Conservation (phyloP, 306 rosid species). For the Malus fusca region DNA sequence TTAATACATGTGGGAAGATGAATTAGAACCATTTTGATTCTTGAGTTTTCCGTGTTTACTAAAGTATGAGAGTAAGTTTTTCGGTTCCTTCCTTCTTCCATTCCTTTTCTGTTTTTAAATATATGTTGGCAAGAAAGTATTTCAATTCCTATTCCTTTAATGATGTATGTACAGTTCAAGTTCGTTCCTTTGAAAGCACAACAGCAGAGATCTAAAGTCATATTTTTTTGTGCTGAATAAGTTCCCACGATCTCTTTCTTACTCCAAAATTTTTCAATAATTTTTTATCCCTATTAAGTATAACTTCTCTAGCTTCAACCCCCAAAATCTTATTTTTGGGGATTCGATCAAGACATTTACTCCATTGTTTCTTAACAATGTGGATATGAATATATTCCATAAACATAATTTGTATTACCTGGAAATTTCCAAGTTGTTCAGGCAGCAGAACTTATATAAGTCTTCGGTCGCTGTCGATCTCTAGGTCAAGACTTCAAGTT, state of each 20-base stretch:
- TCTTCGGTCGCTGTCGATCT: neutral
- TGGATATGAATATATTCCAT: neutral
- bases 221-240: neutral
- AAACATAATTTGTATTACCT: neutral
- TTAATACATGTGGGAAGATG: too few relatives aligned
- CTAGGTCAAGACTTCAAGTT: neutral
- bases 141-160: neutral
- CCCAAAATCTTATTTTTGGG: neutral
- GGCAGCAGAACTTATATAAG: neutral
- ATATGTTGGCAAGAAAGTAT: neutral
- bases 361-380: neutral
- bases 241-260: neutral
- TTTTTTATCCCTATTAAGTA: neutral
- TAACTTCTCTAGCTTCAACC: neutral
- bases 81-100: neutral
- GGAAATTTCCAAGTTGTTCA: neutral
- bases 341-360: neutral
- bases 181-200: slow-evolving; percentile 6
- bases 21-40: too few relatives aligned
- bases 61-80: neutral
- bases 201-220: neutral
- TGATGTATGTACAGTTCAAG: neutral
- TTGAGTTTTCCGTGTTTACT: too few relatives aligned
- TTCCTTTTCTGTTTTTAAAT: too few relatives aligned
- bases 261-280: neutral